Evolutionary conservation across 2,329 filamentous ascomycete genomes (phyloP).

Genomic region (Diplocarpon rosae): DNA sequence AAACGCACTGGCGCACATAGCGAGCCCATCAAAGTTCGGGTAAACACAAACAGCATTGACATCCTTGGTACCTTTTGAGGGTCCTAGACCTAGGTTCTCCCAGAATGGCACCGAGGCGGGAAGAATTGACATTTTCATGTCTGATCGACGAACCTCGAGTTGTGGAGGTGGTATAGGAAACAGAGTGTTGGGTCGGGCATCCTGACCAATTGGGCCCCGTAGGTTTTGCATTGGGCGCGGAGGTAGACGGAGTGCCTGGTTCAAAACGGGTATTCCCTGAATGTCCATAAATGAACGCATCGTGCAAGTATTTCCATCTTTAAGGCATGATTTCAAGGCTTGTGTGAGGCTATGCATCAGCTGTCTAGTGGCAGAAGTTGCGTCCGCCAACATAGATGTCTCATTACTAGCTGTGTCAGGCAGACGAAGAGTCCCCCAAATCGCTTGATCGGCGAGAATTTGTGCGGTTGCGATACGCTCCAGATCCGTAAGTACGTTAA

Average conservation of each 20-base stretch:
- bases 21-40: constrained; percentile 52
- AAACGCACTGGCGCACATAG: constrained; percentile 50
- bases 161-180: constrained; percentile 59
- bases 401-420: constrained; percentile 8
- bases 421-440: constrained; percentile 36
- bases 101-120: constrained; percentile 69
- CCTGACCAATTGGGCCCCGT: constrained; percentile 12
- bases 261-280: constrained; percentile 43
- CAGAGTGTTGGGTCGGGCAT: constrained; percentile 38
- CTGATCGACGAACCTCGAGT: constrained; percentile 59
- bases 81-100: constrained; percentile 68
- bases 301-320: constrained; percentile 31
- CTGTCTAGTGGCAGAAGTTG: constrained; percentile 18
- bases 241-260: constrained; percentile 38
- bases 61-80: constrained; percentile 60
- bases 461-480: constrained; percentile 58
- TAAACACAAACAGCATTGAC: constrained; percentile 60
- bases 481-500: constrained; percentile 34
- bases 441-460: constrained; percentile 59
- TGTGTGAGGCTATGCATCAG: constrained; percentile 35
- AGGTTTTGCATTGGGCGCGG: constrained; percentile 23
- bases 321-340: constrained; percentile 35
- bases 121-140: constrained; percentile 59
- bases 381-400: constrained; percentile 3
- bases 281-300: constrained; percentile 44